phyloP scores from a whole-genome alignment of 352 stramenopile genomes.

The Paralagenidium karlingii region DNA sequence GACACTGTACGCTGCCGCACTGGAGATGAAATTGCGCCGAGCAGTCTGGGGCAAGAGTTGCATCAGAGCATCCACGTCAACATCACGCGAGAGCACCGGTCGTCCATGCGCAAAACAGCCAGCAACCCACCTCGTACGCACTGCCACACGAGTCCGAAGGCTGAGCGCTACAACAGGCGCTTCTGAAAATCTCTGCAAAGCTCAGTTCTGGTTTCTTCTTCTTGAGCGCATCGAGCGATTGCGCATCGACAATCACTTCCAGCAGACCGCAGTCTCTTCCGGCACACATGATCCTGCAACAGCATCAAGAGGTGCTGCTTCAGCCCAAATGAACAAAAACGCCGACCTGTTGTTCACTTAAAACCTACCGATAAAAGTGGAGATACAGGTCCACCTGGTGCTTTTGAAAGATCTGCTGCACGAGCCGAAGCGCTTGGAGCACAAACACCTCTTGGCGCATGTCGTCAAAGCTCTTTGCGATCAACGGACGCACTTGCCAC shows the following conservation, averaged over 20 bases:
- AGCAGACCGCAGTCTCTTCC: conserved; percentile 88
- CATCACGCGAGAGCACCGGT: too few relatives aligned
- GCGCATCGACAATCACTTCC: conserved; percentile 90
- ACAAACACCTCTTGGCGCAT: conserved; percentile 95
- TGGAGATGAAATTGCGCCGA: conserved; percentile 90
- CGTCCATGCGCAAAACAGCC: too few relatives aligned
- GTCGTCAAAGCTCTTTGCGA: conserved; percentile 97
- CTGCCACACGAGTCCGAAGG: conserved; percentile 27
- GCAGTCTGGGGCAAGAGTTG: too few relatives aligned
- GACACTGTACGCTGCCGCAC: conserved; percentile 92
- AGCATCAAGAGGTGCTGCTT: too few relatives aligned
- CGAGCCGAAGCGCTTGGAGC: conserved; percentile 90
- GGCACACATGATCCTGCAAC: conserved; percentile 83
- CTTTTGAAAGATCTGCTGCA: conserved; percentile 89
- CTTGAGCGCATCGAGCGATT: conserved; percentile 94
- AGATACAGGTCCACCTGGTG: conserved; percentile 85
- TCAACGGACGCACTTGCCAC: conserved; percentile 85
- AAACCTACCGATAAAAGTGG: conserved; percentile 71
- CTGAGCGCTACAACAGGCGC: conserved; percentile 26
- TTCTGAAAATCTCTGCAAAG: conserved; percentile 30
- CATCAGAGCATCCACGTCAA: conserved; percentile 14
- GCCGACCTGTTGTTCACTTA: too few relatives aligned
- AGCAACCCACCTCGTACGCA: background rate
- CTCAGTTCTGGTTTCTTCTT: conserved; percentile 56
- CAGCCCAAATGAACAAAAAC: too few relatives aligned